phyloP scores from a whole-genome alignment of 768 basidiomycete genomes.

The Tricholoma bakamatsutake region DNA sequence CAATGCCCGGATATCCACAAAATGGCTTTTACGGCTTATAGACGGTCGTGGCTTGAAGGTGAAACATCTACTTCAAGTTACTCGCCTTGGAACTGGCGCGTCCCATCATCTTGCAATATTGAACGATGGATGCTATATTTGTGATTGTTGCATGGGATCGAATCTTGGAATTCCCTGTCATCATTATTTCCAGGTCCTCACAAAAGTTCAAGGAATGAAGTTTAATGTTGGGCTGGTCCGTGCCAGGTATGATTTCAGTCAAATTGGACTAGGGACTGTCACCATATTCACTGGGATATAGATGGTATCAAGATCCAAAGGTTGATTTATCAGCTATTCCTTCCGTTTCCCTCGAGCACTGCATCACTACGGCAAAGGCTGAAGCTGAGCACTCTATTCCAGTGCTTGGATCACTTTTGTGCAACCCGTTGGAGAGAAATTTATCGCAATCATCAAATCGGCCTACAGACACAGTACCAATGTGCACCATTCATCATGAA shows the following conservation, averaged over 20 bases:
- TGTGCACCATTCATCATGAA: not conserved
- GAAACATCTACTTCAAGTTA: constrained; percentile 18
- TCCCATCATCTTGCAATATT: constrained; percentile 19
- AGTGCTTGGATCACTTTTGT: not conserved
- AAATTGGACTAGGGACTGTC: too few species aligned
- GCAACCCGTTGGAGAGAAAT: not conserved
- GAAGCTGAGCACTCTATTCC: not conserved
- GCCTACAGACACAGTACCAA: not conserved
- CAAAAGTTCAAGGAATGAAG: too few species aligned
- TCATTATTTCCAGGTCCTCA: too few species aligned
- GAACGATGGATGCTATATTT: constrained; percentile 14
- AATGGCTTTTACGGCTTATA: constrained; percentile 18
- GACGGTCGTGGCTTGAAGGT: too few species aligned
- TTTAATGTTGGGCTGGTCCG: constrained; percentile 19
- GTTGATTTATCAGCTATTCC: not conserved
- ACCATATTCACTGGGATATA: not conserved
- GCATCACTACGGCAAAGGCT: not conserved
- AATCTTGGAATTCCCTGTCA: constrained; percentile 23
- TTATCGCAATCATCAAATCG: not conserved
- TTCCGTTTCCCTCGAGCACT: not conserved
- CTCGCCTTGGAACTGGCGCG: constrained; percentile 6
- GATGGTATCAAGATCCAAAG: not conserved
- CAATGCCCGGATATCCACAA: constrained; percentile 15
- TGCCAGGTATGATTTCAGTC: constrained; percentile 9
- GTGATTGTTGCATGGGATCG: constrained; percentile 23